Base-by-base conservation (phyloP, 1,284 basidiomycete genomes). In the Sanghuangporus sanghuang region DNA sequence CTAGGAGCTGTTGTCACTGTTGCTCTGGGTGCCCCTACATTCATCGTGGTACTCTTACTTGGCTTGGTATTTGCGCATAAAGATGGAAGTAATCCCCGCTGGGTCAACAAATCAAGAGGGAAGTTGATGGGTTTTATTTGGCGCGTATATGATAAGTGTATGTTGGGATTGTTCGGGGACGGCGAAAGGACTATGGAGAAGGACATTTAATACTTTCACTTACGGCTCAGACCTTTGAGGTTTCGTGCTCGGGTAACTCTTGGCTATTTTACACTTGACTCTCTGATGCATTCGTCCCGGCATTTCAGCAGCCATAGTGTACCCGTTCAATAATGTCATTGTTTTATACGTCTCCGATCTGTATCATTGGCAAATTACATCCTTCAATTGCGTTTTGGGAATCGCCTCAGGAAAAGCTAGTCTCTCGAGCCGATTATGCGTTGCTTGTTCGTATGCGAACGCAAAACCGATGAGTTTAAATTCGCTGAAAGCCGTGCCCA, bases 361-460 rank as follows among this genome's bases (percentile, higher is more conserved):
- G 42, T 44, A 44, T 49, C 18, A 49, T 18, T 49, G 14, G 9
- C 59, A 52, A 54, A 81, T 71, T 12, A 84, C 70, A 65, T 81
- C 77, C 56, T 67, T 69, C 53, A 85, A 71, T 69, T 85, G 83
- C 36, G 81, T 82, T 67, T 74, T 75, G 7, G 84, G 83, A 61
- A 77, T 78, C 8, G 83, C 83, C 5, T 66, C 76, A 3, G 73
- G 66, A 66, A 78, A 83, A 23, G 83, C 80, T 49, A 68, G 75
- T 42, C 76, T 71, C 67, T 74, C 71, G 62, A 79, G 66, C 9
- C 83, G 73, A 21, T 74, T 77, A 40, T 78, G 76, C 3, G 83
- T 85, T 32, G 78, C 78, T 68, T 85, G 82, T 71, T 85, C 83
- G 64, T 79, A 85, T 14, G 81, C 81, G 69, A 81, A 84, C 23